phyloP scores from a whole-genome alignment of 192 early-diverging fungal species.

The Backusella morwellensis region DNA sequence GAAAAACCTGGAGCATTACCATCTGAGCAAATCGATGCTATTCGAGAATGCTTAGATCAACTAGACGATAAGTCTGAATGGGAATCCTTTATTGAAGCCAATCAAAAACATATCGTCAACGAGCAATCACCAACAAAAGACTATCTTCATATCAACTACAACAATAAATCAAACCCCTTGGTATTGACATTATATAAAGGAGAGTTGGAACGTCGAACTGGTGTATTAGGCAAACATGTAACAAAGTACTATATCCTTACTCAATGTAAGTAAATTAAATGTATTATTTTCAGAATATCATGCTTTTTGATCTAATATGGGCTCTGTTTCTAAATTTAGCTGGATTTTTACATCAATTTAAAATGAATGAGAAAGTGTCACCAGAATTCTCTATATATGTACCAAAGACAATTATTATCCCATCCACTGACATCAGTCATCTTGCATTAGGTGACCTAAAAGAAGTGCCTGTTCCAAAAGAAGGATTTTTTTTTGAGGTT shows the following conservation, averaged over 20 bases:
- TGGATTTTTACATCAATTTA: conserved; percentile 44
- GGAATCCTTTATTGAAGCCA: conserved; percentile 30
- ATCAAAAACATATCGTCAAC: conserved; percentile 38
- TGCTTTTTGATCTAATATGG: conserved; percentile 2
- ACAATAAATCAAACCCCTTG: conserved; percentile 34
- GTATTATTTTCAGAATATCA: neutral
- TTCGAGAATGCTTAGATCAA: conserved; percentile 21
- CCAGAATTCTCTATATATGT: conserved; percentile 45
- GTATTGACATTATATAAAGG: conserved; percentile 40
- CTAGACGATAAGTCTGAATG: conserved; percentile 38
- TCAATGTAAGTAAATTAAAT: conserved; percentile 16
- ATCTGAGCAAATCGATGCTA: neutral
- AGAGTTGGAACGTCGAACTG: conserved; percentile 35
- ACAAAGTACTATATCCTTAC: conserved; percentile 45
- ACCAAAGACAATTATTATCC: conserved; percentile 33
- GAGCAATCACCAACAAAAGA: conserved; percentile 26
- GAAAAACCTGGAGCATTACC: neutral
- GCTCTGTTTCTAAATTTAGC: conserved; percentile 9
- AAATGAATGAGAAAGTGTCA: conserved; percentile 13
- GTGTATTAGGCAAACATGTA: conserved; percentile 37
- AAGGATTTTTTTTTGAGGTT: conserved; percentile 17
- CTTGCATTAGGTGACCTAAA: neutral
- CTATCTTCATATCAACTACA: conserved; percentile 37
- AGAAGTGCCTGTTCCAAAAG: neutral
- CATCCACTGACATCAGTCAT: conserved; percentile 20